Evolutionary conservation across 768 basidiomycete genomes (phyloP).

Genomic region (Clavaria fumosa): DNA sequence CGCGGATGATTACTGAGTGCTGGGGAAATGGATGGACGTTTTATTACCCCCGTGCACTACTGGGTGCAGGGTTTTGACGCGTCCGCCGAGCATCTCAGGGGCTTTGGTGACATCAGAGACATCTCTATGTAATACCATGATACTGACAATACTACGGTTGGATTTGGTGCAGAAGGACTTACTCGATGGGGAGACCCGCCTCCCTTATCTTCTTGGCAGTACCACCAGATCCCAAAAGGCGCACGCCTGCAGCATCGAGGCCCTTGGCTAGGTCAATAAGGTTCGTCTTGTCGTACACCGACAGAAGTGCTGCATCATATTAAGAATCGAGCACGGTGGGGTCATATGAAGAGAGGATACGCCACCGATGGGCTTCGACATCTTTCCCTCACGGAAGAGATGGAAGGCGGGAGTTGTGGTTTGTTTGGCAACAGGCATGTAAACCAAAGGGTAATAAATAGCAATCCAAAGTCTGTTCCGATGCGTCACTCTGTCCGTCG

Average conservation of each 20-base stretch:
- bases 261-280: conserved; percentile 80
- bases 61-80: conserved; percentile 97
- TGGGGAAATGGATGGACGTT: neutral
- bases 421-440: too few species aligned
- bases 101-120: conserved; percentile 95
- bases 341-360: neutral
- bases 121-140: conserved; percentile 41
- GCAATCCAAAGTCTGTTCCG: too few species aligned
- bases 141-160: too few species aligned
- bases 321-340: neutral
- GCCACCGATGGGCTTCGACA: conserved; percentile 4
- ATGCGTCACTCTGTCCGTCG: too few species aligned
- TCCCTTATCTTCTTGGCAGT: conserved; percentile 97
- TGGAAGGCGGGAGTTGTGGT: too few species aligned
- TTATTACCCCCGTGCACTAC: conserved; percentile 84
- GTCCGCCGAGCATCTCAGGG: conserved; percentile 96
- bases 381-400: too few species aligned
- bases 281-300: conserved; percentile 91
- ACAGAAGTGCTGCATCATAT: conserved; percentile 54
- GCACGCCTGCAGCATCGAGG: conserved; percentile 69
- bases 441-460: too few species aligned
- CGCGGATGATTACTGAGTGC: neutral
- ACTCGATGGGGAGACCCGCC: conserved; percentile 83
- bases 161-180: too few species aligned
- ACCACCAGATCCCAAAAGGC: conserved; percentile 87